Evolutionary conservation across 306 rosid species (phyloP), one percentile per base, ranked within the genome.

Genomic region (Oxytropis ochrocephala): DNA sequence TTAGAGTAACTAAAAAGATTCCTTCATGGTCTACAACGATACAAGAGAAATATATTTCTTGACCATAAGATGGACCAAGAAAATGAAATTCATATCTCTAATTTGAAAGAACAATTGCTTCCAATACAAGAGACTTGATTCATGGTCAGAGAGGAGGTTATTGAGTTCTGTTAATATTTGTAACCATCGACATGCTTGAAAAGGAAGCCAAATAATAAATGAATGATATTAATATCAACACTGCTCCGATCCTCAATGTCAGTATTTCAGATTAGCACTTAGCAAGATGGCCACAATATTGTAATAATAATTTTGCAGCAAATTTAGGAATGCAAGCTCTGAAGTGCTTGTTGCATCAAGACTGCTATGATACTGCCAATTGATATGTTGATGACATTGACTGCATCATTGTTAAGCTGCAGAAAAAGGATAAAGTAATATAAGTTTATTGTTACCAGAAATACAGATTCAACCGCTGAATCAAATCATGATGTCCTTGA

Each of bases 321-420:
- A 38, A 54, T 67, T 80, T 78, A 80, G 54, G 70, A 7, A 43
- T 29, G 58, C 82, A 77, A 76, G 67, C 59, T 86, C 58, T 76
- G 86, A 18, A 87, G 79, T 27, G 82, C 70, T 77, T 87, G 97
- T 81, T 83, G 99, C 87, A 95, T 80, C 72, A 89, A 79, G 67
- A 89, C 83, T n/a, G 99, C 99, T 61, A 87, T 74, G 81, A 87
- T 73, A 83, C 91, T 85, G 24, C 99, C 99, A 83, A 87, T 80
- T 18, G 91, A 88, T 78, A 95, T 91, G 81, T 95, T 95, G 85
- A 95, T 89, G 67, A 95, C 50, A 55, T 95, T 95, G 53, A 95
- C 99, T 2, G 80, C 88, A 62, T 95, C 97, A 48, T 95, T 94
- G 42, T 88, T 89, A 44, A 94, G 99, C 97, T 95, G 96, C 87